These are phyloP conservation scores for Cercospora sojina DNA, from an alignment of 2,329 filamentous ascomycete genomes.

Conservation along the genomic window DNA sequence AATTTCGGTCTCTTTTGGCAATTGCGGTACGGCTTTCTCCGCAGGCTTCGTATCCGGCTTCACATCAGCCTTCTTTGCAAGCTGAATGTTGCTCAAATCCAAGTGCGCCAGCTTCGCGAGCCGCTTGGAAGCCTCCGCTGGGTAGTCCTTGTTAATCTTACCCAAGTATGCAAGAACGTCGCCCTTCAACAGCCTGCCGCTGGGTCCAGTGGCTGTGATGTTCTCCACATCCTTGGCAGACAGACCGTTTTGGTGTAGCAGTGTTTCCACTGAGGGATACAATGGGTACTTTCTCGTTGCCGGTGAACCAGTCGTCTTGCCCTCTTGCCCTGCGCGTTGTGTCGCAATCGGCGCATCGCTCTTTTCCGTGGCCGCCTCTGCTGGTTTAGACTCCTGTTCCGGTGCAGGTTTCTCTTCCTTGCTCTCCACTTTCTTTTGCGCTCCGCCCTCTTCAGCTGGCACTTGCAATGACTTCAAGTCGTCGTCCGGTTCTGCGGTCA, in stretches of 20 bases:
- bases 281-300: constrained; percentile 69
- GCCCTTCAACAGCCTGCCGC: constrained; percentile 87
- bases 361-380: constrained; percentile 11
- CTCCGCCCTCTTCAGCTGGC: constrained; percentile 61
- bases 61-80: constrained; percentile 50
- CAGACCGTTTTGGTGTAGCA: constrained; percentile 77
- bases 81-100: constrained; percentile 93
- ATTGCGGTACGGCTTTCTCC: constrained; percentile 43
- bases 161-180: constrained; percentile 91
- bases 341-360: constrained; percentile 16
- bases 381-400: constrained; percentile 19
- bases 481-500: constrained; percentile 78
- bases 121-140: constrained; percentile 66
- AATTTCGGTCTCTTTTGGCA: constrained; percentile 57
- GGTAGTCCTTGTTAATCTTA: constrained; percentile 68
- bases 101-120: constrained; percentile 77
- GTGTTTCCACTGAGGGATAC: constrained; percentile 77
- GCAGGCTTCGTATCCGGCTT: constrained; percentile 49
- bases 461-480: constrained; percentile 73
- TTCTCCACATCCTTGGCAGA: constrained; percentile 71
- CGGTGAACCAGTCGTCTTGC: constrained; percentile 45
- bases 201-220: constrained; percentile 84
- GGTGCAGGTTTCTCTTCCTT: constrained; percentile 16
- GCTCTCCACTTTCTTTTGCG: constrained; percentile 17
- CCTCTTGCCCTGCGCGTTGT: constrained; percentile 18